Base-by-base conservation (phyloP, 371 early-diverging fungal species). In the Mortierella sp. region DNA sequence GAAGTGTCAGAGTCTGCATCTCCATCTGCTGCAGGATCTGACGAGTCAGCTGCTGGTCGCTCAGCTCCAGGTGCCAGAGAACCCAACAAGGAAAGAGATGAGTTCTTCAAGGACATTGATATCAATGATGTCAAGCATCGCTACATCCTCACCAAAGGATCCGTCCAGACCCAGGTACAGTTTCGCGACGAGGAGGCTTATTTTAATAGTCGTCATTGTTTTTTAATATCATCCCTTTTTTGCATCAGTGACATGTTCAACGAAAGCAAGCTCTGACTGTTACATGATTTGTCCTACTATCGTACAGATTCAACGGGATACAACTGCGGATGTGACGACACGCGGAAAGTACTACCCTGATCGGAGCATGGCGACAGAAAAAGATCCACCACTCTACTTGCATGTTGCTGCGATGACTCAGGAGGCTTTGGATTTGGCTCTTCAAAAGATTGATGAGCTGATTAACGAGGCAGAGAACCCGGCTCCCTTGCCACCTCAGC, bases 101-200 rank as follows among this genome's bases (percentile, higher is more conserved):
- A 91, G 72, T 94, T 93, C 73, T 88, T 90, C 13, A 88, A 88
- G 34, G 91, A 95, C 50, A 92, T 96, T 75, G 93, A 93, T 60
- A 97, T 97, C 82, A 97, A 97, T 86, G 94, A 96, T 78, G 88
- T 96, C 31, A 92, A 92, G 72, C 95, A 97, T 80, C 92, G 96
- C 45, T 96, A 96, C 84, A 85, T 92, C 76, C 87, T 97, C 60
- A 96, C 96, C 7, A 94, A 96, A 76, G 94, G 95, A 26, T 90
- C 93, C 0, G 94, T 95, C 0, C 96, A 96, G 84, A 84, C 91
- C 11, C 90, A 92, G 79, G 89, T 88, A 89, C 72, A 60, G 24
- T 10, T 50, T 44, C 3, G 16, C 7, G 1, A 48, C 1, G 9
- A 48, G 14, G 14, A 54, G 52, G 50, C 26, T 34, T 26, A 1